Evolutionary conservation across 495 filamentous ascomycete genomes (phyloP).

Genomic region (Darksidea phi): DNA sequence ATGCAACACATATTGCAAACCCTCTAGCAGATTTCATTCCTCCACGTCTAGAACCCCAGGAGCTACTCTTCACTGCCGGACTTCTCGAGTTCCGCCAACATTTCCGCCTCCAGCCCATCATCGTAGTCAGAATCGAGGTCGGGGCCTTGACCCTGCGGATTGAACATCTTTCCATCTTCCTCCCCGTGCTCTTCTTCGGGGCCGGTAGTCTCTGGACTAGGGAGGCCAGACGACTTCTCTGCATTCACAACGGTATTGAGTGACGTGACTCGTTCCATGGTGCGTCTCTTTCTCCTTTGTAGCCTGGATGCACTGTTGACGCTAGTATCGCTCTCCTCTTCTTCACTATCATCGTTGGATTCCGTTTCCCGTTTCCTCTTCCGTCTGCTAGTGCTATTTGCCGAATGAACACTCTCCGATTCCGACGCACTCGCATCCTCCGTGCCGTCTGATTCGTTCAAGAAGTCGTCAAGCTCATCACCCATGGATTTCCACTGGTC

Average conservation of each 20-base stretch:
- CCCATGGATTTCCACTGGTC: conserved; percentile 65
- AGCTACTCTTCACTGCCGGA: conserved; percentile 13
- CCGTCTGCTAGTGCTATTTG: conserved; percentile 36
- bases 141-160: conserved; percentile 46
- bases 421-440: conserved; percentile 43
- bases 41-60: neutral
- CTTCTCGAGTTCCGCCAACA: conserved; percentile 62
- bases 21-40: too few relatives aligned
- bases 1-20: neutral
- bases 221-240: conserved; percentile 39
- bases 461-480: conserved; percentile 75
- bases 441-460: conserved; percentile 51
- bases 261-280: conserved; percentile 43
- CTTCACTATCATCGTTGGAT: conserved; percentile 43
- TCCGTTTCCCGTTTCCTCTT: conserved; percentile 41
- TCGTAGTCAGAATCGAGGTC: conserved; percentile 37
- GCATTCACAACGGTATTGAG: conserved; percentile 43
- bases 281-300: conserved; percentile 47
- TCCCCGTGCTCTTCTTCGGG: conserved; percentile 52
- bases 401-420: conserved; percentile 32
- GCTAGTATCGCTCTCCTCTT: conserved; percentile 52
- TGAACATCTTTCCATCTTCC: conserved; percentile 33
- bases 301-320: conserved; percentile 51
- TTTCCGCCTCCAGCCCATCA: conserved; percentile 64
- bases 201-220: conserved; percentile 51